Conservation (phyloP, 2,329 filamentous ascomycete genomes). For the Colletotrichum kahawae region DNA sequence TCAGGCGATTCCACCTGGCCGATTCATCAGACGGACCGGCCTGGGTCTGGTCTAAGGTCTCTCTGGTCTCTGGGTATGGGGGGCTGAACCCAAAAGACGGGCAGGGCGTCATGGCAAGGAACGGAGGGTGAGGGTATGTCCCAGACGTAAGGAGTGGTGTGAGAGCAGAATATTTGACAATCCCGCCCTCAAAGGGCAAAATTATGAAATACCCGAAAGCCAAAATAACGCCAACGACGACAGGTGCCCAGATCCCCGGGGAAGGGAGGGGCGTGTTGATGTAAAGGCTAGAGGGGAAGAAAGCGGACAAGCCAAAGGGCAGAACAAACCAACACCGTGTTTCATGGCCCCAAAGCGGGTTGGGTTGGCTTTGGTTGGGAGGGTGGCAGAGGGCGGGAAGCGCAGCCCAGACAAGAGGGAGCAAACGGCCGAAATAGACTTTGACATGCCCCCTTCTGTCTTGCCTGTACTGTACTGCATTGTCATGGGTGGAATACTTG, state of each 20-base stretch:
- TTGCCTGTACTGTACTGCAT: not conserved
- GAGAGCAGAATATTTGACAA: not conserved
- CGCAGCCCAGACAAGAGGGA: not conserved
- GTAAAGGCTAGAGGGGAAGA: not conserved
- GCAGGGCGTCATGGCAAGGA: not conserved
- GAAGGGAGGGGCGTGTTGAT: not conserved
- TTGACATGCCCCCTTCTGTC: not conserved
- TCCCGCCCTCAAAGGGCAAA: not conserved
- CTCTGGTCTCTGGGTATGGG: not conserved
- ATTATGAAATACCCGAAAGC: not conserved
- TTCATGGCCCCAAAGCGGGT: constrained; percentile 1
- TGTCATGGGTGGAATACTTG: not conserved
- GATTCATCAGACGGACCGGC: constrained; percentile 9
- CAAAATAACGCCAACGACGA: not conserved
- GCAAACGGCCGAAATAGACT: constrained; percentile 1
- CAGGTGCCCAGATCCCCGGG: not conserved
- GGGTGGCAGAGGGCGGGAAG: too few species aligned
- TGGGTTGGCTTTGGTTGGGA: not conserved
- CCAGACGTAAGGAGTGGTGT: not conserved
- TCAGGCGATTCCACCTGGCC: not conserved
- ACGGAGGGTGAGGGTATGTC: not conserved
- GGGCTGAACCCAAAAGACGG: not conserved
- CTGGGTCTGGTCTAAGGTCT: not conserved
- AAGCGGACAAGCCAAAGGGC: not conserved
- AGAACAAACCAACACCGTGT: not conserved